These are phyloP conservation scores for Phaeophleospora eucalypticola DNA, from an alignment of 2,329 filamentous ascomycete species.

Conservation along the genomic window DNA sequence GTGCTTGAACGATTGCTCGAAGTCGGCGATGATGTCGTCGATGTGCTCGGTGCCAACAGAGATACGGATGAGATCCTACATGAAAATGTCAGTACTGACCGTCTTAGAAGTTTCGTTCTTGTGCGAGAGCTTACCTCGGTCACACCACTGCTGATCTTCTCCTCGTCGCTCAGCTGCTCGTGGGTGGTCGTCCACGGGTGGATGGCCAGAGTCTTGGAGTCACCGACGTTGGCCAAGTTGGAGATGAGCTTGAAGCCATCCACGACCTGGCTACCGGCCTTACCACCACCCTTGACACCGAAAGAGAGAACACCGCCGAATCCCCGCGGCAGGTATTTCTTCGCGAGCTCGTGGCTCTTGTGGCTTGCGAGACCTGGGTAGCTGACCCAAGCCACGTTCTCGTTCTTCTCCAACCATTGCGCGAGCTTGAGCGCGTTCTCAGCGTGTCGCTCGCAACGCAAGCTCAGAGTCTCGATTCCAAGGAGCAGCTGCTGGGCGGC, in stretches of 20 bases:
- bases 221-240: slow-evolving; percentile 93
- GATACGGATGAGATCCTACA: slow-evolving; percentile 84
- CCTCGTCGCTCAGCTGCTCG: slow-evolving; percentile 80
- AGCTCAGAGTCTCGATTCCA: slow-evolving; percentile 82
- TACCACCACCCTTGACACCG: slow-evolving; percentile 82
- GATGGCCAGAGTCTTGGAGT: slow-evolving; percentile 91
- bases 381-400: slow-evolving; percentile 86
- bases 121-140: slow-evolving; percentile 48
- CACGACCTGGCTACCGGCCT: slow-evolving; percentile 81
- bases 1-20: slow-evolving; percentile 80
- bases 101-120: too few species aligned
- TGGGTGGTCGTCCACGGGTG: slow-evolving; percentile 96
- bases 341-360: slow-evolving; percentile 71
- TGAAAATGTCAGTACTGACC: too few species aligned
- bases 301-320: slow-evolving; percentile 91
- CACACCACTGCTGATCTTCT: slow-evolving; percentile 75
- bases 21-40: slow-evolving; percentile 94
- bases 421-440: slow-evolving; percentile 78
- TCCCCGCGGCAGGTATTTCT: slow-evolving; percentile 79
- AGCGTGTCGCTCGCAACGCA: slow-evolving; percentile 82
- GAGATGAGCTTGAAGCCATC: slow-evolving; percentile 94
- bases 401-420: slow-evolving; percentile 75
- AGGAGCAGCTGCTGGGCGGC: slow-evolving; percentile 87
- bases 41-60: slow-evolving; percentile 96
- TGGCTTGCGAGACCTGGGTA: slow-evolving; percentile 87